Conservation (phyloP, 805 yeast species). For the Yamadazyma sp. region DNA sequence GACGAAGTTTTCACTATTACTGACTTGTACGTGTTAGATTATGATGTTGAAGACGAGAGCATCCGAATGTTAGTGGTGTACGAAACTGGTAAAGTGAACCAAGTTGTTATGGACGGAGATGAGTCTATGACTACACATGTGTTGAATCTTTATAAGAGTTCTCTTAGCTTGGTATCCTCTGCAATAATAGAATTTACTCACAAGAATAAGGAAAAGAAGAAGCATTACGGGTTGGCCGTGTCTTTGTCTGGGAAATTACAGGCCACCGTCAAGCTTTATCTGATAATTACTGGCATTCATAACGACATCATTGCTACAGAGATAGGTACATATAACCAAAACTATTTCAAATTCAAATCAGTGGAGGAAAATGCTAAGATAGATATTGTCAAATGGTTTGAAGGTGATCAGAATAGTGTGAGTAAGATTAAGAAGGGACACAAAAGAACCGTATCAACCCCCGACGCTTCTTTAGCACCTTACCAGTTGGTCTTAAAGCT, state of each 20-base stretch:
- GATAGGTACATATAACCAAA: constrained; percentile 20
- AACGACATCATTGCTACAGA: constrained; percentile 13
- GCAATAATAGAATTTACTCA: not conserved
- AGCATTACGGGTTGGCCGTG: constrained; percentile 20
- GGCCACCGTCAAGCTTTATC: constrained; percentile 17
- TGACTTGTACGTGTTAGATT: constrained; percentile 11
- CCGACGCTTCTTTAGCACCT: constrained; percentile 15
- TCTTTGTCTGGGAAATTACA: constrained; percentile 8
- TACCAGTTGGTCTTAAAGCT: constrained; percentile 19
- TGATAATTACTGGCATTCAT: constrained; percentile 13
- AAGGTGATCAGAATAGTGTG: constrained; percentile 5
- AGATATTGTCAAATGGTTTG: constrained; percentile 19
- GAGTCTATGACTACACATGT: constrained; percentile 11
- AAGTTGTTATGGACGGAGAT: constrained; percentile 13
- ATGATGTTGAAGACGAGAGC: not conserved
- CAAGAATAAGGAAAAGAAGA: constrained; percentile 7
- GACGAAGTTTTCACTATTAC: constrained; percentile 9
- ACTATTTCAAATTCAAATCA: constrained; percentile 13
- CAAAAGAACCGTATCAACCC: too few relatives aligned
- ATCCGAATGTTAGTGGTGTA: constrained; percentile 11
- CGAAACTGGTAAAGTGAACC: constrained; percentile 15
- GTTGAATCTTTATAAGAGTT: not conserved
- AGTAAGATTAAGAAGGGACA: constrained; percentile 9
- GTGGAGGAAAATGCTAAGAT: constrained; percentile 9
- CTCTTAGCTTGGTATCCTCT: not conserved